Evolutionary conservation across 2,329 filamentous ascomycete species (phyloP), one percentile per base, ranked within the genome.

Genomic region (Pestalotiopsis sp.): DNA sequence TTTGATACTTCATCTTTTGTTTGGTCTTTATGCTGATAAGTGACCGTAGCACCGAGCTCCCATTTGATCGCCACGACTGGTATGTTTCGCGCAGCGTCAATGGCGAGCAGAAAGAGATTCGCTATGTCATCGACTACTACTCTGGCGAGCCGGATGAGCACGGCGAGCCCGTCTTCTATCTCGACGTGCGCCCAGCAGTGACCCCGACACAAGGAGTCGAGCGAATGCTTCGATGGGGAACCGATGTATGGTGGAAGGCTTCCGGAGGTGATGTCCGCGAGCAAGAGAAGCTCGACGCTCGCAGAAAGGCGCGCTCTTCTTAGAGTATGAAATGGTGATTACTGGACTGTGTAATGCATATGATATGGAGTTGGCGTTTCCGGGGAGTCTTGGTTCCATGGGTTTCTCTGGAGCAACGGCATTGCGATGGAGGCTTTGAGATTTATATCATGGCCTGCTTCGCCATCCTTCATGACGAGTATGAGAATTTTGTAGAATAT

Each of bases 61-160:
- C 96, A 1, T 99, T 99, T 75, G 96, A 99, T 80, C 89, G 96
- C 70, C 96, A 99, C 78, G 96, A 99, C 78, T 99, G 96, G 96
- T 98, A 91, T 77, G 92, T 99, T 56, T 87, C 92, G 71, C 87
- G 96, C 70, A 86, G 91, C 40, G 81, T 87, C 62, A 85, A 90
- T 66, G 93, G 92, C 35, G 78, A 90, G 68, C 85, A 84, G 74
- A 91, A 91, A 77, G 91, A 98, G 82, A 85, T 98, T 59, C 89
- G 96, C 75, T 99, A 99, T 78, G 89, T 99, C 67, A 99, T 99
- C 78, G 96, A 99, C 80, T 98, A 97, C 81, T 98, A 98, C 80
- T 91, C 92, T 40, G 95, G 90, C 5, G 90, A 91, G 26, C 91
- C 92, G 1, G 94, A 97, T 75, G 89, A 91, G 2, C 92, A 89